A percentile compares a stretch with the other conserved stretches of the same genome.
Evolutionary conservation across 257 asterid genomes (phyloP).

Genomic region (Solanum rostratum): DNA sequence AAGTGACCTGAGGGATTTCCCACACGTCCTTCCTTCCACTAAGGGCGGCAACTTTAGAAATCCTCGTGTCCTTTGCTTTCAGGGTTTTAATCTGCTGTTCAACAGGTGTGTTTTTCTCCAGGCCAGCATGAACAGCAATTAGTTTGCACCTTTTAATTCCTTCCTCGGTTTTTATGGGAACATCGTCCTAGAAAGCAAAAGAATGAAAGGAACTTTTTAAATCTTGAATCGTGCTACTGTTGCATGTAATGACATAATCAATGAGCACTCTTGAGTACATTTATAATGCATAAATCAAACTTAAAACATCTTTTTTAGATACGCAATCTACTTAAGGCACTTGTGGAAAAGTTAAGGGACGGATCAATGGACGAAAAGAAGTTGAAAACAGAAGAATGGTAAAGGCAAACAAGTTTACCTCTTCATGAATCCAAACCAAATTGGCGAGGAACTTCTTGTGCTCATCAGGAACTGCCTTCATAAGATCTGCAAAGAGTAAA

Average conservation of each 20-base stretch:
- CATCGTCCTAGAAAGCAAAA: slow-evolving; percentile 38
- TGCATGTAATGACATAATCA: not conserved
- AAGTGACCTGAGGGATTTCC: slow-evolving; percentile 73
- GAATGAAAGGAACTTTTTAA: not conserved
- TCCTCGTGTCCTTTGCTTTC: slow-evolving; percentile 73
- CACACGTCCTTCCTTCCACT: slow-evolving; percentile 79
- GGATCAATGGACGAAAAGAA: not conserved
- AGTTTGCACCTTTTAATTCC: slow-evolving; percentile 56
- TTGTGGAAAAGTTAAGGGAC: not conserved
- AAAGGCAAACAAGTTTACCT: slow-evolving; percentile 23
- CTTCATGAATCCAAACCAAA: slow-evolving; percentile 93
- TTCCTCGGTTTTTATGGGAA: slow-evolving; percentile 50
- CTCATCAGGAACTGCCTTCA: slow-evolving; percentile 67
- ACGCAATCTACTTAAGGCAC: not conserved
- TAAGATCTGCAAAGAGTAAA: slow-evolving; percentile 36
- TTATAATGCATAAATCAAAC: not conserved
- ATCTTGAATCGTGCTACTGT: not conserved
- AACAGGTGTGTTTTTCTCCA: slow-evolving; percentile 53
- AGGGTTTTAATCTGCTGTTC: slow-evolving; percentile 51
- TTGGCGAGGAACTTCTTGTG: slow-evolving; percentile 84
- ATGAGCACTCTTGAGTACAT: not conserved
- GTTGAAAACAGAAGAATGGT: not conserved
- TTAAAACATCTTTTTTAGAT: not conserved
- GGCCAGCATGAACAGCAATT: slow-evolving; percentile 85
- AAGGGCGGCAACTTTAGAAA: slow-evolving; percentile 69